phyloP scores from a whole-genome alignment of 495 filamentous ascomycete genomes.

The Neurospora sp. region DNA sequence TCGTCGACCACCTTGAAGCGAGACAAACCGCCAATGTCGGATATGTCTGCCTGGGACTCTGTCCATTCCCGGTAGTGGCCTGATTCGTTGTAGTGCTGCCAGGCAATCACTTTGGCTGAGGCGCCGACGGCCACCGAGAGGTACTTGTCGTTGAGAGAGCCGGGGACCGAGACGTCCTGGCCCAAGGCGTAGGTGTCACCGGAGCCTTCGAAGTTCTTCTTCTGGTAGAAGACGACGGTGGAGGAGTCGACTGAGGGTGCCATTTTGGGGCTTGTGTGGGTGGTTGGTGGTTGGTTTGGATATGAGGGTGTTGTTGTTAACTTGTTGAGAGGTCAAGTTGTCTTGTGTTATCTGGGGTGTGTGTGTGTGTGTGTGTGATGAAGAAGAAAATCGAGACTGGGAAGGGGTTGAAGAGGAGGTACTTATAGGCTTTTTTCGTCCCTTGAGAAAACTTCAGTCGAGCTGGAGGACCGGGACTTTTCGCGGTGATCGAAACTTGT shows the following conservation, averaged over 20 bases:
- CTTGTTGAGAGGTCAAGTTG: neutral
- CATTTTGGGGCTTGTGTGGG: neutral
- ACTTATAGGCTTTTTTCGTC: neutral
- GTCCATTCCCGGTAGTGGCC: conserved; percentile 2
- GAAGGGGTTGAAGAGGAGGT: neutral
- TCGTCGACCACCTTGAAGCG: neutral
- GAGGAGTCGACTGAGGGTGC: neutral
- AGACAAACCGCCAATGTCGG: neutral
- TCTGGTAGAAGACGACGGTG: neutral
- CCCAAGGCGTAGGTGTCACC: neutral
- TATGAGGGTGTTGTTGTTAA: too few relatives aligned
- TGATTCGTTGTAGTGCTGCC: conserved; percentile 2
- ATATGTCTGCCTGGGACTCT: neutral
- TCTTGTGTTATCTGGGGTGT: neutral
- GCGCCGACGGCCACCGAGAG: conserved; percentile 1
- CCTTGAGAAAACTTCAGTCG: neutral
- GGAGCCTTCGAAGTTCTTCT: neutral
- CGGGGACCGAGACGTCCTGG: neutral
- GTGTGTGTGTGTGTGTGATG: neutral
- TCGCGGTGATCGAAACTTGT: neutral
- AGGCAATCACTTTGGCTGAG: conserved; percentile 3
- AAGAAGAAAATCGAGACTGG: neutral
- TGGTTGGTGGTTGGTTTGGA: neutral
- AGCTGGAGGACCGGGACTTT: neutral
- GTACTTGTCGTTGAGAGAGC: conserved; percentile 3